Percentiles rank a stretch among this genome's conserved stretches.
Conservation (phyloP, 2,329 filamentous ascomycete genomes). For the Leptoxyphium fumago region DNA sequence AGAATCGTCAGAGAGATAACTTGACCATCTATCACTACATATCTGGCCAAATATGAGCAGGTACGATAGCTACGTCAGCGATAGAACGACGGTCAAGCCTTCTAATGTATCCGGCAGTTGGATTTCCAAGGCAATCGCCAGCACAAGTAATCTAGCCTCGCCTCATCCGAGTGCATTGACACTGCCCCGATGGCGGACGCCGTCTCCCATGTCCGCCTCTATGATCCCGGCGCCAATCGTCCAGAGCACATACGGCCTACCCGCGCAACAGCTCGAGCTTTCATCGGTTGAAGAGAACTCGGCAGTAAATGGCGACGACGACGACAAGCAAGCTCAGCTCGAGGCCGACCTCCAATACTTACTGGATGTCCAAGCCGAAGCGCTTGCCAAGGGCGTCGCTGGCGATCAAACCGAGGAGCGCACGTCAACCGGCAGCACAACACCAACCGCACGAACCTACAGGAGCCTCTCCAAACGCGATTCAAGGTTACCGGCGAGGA, state of each 20-base stretch:
- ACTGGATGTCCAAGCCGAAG: conserved; percentile 47
- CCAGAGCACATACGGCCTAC: conserved; percentile 13
- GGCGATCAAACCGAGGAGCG: conserved; percentile 26
- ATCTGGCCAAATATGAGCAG: no score
- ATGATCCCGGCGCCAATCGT: conserved; percentile 22
- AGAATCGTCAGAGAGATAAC: no score
- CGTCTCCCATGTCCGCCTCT: conserved; percentile 18
- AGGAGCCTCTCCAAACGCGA: conserved; percentile 16
- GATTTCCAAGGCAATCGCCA: not conserved
- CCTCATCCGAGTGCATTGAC: conserved; percentile 7
- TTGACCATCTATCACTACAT: no score
- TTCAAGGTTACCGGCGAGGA: conserved; percentile 37
- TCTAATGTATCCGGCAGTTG: not conserved
- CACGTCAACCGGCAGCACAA: conserved; percentile 34
- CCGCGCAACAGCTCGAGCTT: conserved; percentile 6
- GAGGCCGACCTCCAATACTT: conserved; percentile 43
- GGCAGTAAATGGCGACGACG: conserved; percentile 11
- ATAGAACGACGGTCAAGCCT: no score
- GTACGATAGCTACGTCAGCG: no score
- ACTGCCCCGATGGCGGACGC: conserved; percentile 20
- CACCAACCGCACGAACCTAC: conserved; percentile 29
- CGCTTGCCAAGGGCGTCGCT: conserved; percentile 35
- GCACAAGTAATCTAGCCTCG: not conserved
- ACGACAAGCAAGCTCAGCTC: conserved; percentile 35
- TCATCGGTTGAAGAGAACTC: conserved; percentile 31